Evolutionary conservation across 257 asterid genomes (phyloP), one percentile per base, ranked within the genome.

Genomic region (Solanum arcanum): DNA sequence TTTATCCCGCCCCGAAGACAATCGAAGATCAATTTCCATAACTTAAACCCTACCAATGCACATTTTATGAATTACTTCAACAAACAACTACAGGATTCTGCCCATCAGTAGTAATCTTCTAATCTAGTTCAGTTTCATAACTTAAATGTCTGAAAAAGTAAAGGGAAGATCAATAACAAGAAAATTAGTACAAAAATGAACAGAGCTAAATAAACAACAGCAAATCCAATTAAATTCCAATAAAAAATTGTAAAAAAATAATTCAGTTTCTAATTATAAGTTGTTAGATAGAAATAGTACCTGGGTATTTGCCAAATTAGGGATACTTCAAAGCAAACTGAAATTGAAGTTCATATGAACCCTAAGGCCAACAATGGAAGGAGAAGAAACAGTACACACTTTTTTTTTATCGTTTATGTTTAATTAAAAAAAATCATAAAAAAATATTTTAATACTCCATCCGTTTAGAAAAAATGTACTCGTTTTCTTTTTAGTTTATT

Each of bases 21-120:
- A 69, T 82, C 87, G 91, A 74, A 87, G 83, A 86, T 91, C 88
- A 87, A 82, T 86, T 86, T 88, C 93, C 92, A 90, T 91, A 80
- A 80, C 18, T 87, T 75, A 75, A 75, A 75, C 12, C 83, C 18
- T 15, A 23, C 35, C 25, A 6, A 76, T 41, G 33, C 21, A 3
- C 56, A n/a, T 76, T 76, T 41, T 76, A 13, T 9, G 12, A 76
- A 76, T 41, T 7, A 76, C 59, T 12, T 70, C 15, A 74, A 73
- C 80, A 37, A 5, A 75, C 3, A 74, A 75, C 2, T 23, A 75
- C 7, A 31, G 6, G 21, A 75, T 39, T 39, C 23, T 75, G n/a
- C 9, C 31, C 83, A 21, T 23, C 33, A 39, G 3, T 41, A 75
- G 59, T 75, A 23, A 75, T 23, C 35, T 41, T 23, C 31, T 23